phyloP scores from a whole-genome alignment of 148 eudicot genomes.

The Rhododendron mucronatum region DNA sequence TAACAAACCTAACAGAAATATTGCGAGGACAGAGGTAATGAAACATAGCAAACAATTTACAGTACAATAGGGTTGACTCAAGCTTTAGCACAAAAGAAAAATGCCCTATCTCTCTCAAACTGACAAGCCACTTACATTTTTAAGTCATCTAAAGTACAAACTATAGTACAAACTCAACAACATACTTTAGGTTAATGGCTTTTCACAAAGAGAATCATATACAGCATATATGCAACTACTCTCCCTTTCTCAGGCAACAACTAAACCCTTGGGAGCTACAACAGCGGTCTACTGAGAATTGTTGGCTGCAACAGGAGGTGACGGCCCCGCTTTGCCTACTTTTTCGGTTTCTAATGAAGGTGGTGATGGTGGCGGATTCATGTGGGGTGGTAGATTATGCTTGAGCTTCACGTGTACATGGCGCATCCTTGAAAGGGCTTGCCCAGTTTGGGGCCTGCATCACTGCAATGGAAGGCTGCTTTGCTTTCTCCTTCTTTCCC shows the following conservation, averaged over 20 bases:
- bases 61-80: background rate
- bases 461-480: constrained; percentile 57
- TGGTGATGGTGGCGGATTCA: constrained; percentile 38
- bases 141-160: too few species aligned
- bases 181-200: too few species aligned
- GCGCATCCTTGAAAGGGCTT: constrained; percentile 71
- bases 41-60: background rate
- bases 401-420: constrained; percentile 63
- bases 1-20: background rate
- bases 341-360: background rate
- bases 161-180: too few species aligned
- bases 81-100: background rate
- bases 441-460: constrained; percentile 85
- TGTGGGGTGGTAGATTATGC: constrained; percentile 59
- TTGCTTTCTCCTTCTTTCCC: constrained; percentile 59
- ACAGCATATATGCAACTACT: background rate
- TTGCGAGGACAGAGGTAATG: background rate
- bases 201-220: background rate
- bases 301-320: constrained; percentile 4
- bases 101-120: background rate
- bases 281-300: background rate
- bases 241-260: background rate
- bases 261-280: background rate
- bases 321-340: too few species aligned
- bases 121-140: too few species aligned